Percentiles rank a stretch among this genome's conserved stretches.
Evolutionary conservation across 148 eudicot species (phyloP).

Genomic region (Silene conica): DNA sequence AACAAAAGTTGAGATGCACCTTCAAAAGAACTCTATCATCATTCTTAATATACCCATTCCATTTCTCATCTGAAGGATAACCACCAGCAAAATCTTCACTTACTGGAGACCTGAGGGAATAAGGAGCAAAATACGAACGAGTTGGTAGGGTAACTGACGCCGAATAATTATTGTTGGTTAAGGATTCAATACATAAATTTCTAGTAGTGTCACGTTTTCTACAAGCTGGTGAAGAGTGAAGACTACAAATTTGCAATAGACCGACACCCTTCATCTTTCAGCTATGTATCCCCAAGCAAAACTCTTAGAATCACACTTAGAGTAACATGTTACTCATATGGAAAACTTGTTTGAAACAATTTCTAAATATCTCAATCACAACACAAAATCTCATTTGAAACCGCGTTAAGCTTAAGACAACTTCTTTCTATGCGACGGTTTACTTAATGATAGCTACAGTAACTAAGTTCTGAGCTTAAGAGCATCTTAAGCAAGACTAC

Average conservation of each 20-base stretch:
- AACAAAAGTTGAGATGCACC: constrained; percentile 23
- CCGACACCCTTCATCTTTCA: not conserved
- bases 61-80: constrained; percentile 49
- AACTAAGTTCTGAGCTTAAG: no score
- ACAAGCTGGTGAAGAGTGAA: not conserved
- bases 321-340: not conserved
- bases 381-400: no score
- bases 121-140: constrained; percentile 3
- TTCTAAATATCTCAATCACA: not conserved
- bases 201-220: not conserved
- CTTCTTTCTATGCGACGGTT: no score
- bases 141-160: not conserved
- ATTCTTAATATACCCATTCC: constrained; percentile 48
- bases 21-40: constrained; percentile 48
- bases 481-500: no score
- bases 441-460: no score
- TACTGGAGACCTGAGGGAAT: constrained; percentile 49
- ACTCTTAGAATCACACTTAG: not conserved
- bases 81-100: constrained; percentile 42
- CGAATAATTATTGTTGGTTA: not conserved
- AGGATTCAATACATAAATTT: not conserved
- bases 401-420: no score
- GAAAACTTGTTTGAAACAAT: not conserved
- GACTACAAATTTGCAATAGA: not conserved
- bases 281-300: not conserved